A percentile compares a stretch with the other conserved stretches of the same genome.
Conservation (phyloP, 2,329 filamentous ascomycete species). For the Phialemoniopsis sp. region DNA sequence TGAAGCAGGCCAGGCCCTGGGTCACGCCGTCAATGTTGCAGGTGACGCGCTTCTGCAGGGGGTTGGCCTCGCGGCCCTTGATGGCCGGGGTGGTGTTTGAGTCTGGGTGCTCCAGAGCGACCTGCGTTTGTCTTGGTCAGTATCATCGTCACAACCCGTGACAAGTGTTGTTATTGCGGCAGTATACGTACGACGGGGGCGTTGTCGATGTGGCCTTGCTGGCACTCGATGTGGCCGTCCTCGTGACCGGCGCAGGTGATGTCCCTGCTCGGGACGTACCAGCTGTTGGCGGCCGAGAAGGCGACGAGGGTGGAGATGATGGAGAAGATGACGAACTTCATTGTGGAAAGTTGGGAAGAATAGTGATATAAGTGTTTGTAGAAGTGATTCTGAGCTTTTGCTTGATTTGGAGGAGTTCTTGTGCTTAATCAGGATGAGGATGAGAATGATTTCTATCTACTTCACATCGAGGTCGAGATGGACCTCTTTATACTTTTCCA, state of each 20-base stretch:
- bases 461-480: too few relatives aligned
- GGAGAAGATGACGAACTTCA: too few relatives aligned
- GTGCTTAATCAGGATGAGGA: too few relatives aligned
- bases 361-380: too few relatives aligned
- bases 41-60: constrained; percentile 8
- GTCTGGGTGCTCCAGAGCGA: neutral
- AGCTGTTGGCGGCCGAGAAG: neutral
- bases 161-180: too few relatives aligned
- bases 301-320: too few relatives aligned
- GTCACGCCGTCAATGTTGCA: constrained; percentile 6
- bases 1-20: constrained; percentile 5
- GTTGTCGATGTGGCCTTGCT: constrained; percentile 3
- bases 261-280: constrained; percentile 5
- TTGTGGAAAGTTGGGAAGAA: too few relatives aligned
- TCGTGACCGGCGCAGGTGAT: constrained; percentile 6
- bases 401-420: too few relatives aligned
- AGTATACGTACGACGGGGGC: constrained; percentile 2
- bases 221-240: constrained; percentile 4
- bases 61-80: constrained; percentile 4
- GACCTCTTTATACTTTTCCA: too few relatives aligned
- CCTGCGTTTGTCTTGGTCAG: neutral
- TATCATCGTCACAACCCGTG: too few relatives aligned
- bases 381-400: too few relatives aligned
- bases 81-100: neutral
- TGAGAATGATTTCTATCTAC: too few relatives aligned